A percentile compares a stretch with the other conserved stretches of the same genome.
Evolutionary conservation across 305 asterid genomes (phyloP).

Genomic region (Solanum aculeatissimum): DNA sequence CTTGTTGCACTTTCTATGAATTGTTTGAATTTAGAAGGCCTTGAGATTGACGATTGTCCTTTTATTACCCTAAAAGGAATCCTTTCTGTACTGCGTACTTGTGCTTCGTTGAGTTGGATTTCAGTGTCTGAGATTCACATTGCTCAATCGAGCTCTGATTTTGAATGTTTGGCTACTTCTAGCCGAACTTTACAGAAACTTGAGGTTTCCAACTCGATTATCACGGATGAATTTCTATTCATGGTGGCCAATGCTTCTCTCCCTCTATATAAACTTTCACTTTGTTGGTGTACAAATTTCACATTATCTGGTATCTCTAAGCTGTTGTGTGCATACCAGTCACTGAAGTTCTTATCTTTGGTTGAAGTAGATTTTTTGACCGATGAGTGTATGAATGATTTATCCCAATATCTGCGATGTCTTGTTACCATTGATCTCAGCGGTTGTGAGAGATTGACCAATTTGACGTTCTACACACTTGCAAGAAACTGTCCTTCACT

Average conservation of each 20-base stretch:
- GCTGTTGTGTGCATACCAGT: not conserved
- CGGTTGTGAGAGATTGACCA: not conserved
- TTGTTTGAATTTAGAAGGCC: not conserved
- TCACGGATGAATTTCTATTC: slow-evolving; percentile 3
- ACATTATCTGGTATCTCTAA: slow-evolving; percentile 1
- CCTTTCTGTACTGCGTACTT: not conserved
- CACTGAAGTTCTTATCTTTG: slow-evolving; percentile 6
- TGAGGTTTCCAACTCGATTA: not conserved
- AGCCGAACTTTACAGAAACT: not conserved
- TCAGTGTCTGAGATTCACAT: not conserved
- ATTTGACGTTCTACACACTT: not conserved
- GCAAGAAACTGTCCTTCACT: slow-evolving; percentile 4
- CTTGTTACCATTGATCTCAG: not conserved
- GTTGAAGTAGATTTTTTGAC: not conserved
- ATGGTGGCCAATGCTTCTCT: not conserved
- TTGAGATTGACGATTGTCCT: not conserved
- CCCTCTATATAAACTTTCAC: not conserved
- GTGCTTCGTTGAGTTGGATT: not conserved
- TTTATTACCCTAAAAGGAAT: slow-evolving; percentile 8
- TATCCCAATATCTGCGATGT: not conserved
- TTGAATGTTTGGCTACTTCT: not conserved
- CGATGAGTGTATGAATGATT: not conserved
- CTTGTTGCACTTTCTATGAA: slow-evolving; percentile 1
- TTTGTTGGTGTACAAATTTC: slow-evolving; percentile 1
- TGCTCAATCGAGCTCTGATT: not conserved